Evolutionary conservation across 768 basidiomycete species (phyloP).

Genomic region (Naematelia aurantialba): DNA sequence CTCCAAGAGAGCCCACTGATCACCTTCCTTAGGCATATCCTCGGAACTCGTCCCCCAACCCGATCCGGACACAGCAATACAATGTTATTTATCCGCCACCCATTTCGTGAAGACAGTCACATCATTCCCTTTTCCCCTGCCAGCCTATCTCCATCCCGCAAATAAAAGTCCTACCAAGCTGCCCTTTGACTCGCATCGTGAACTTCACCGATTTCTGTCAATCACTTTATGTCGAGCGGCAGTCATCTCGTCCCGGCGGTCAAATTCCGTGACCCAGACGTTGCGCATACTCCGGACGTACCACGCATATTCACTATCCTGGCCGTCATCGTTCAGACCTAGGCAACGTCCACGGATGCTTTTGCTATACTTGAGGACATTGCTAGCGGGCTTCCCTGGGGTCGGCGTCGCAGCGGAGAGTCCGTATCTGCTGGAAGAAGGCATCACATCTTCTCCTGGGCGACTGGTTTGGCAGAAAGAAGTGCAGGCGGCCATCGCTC

Average conservation of each 20-base stretch:
- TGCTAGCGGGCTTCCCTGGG: constrained; percentile 51
- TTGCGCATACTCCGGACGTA: constrained; percentile 48
- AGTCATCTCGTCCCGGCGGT: constrained; percentile 59
- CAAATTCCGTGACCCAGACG: constrained; percentile 19
- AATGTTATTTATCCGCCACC: constrained; percentile 34
- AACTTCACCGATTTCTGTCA: constrained; percentile 83
- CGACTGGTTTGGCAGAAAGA: constrained; percentile 60
- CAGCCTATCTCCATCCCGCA: constrained; percentile 24
- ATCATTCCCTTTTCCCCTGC: constrained; percentile 16
- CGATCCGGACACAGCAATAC: constrained; percentile 25
- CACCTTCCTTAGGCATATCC: constrained; percentile 65
- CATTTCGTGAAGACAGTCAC: constrained; percentile 26
- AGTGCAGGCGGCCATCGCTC: constrained; percentile 64
- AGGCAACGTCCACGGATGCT: constrained; percentile 68
- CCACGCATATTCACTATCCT: constrained; percentile 54
- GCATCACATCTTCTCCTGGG: constrained; percentile 17
- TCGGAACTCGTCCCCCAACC: constrained; percentile 54
- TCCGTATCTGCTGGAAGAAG: constrained; percentile 29
- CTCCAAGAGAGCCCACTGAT: constrained; percentile 1
- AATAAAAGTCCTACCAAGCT: constrained; percentile 32
- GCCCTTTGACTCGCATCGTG: constrained; percentile 64
- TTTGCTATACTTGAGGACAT: constrained; percentile 68
- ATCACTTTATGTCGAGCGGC: constrained; percentile 76
- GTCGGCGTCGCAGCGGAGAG: constrained; percentile 18
- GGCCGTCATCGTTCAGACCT: constrained; percentile 76